Evolutionary conservation across 1,284 basidiomycete genomes (phyloP), one percentile per base, ranked within the genome.

Genomic region (Malassezia restricta): DNA sequence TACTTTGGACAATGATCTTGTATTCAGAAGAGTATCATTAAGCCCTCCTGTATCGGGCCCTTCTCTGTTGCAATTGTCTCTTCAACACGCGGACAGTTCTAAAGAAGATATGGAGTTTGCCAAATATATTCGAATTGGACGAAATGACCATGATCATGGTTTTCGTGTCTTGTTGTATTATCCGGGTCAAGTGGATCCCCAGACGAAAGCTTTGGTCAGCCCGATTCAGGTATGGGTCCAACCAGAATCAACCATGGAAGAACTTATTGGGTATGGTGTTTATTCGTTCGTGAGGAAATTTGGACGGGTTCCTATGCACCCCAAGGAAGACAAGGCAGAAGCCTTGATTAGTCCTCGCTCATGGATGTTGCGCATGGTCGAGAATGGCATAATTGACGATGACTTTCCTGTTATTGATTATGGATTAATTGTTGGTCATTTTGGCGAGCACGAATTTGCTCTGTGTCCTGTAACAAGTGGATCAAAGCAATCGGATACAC

Each of bases 341-440:
- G 77, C 77, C 5, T 77, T 75, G 62, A 76, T 87, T 49, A 83
- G 81, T 39, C 86, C 87, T 0, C 78, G 86, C 1, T 89, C 87
- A 0, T 99, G 92, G 91, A 83, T 88, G n/a, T 74, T 99, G 74
- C 78, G 89, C 54, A 90, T 98, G 51, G 87, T 91, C 7, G 92
- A 99, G 68, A 90, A 96, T 73, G 94, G 94, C 14, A 89, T 95
- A 74, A 89, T 96, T 0, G 94, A 99, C 71, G 92, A 96, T 71
- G 94, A 99, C 74, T 98, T 92, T 67, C 92, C 94, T 29, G 90
- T 91, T 1, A 84, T 94, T 9, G 94, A 96, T 71, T 79, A 92
- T 32, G 83, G 82, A 44, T 81, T 86, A 6, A 83, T 84, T 63
- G 83, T 92, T 12, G 80, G 82, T 32, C 90, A 87, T 67, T 95